phyloP scores from a whole-genome alignment of 768 basidiomycete genomes.

The Pisolithus tinctorius region DNA sequence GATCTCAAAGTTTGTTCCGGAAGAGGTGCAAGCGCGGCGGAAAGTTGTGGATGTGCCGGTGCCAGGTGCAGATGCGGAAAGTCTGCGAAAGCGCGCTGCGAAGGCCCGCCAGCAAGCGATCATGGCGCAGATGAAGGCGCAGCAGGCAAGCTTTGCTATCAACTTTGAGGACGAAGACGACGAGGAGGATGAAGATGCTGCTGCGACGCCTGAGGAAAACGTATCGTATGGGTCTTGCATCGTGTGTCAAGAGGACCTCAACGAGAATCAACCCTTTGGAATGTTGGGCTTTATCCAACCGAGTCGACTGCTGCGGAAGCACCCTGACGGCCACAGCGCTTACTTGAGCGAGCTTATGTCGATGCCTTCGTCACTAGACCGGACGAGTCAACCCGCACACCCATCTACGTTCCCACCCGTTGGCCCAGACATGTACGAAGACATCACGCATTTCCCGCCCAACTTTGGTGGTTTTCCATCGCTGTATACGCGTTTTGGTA shows the following conservation, averaged over 20 bases:
- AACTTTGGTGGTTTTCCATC: conserved; percentile 73
- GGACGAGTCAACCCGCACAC: conserved; percentile 20
- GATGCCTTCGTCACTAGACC: conserved; percentile 62
- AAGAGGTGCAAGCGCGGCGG: conserved; percentile 48
- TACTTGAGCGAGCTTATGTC: conserved; percentile 71
- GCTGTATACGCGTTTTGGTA: conserved; percentile 72
- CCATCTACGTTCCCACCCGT: conserved; percentile 31
- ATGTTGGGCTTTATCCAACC: conserved; percentile 83
- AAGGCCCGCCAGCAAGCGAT: conserved; percentile 90
- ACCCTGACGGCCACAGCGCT: conserved; percentile 54
- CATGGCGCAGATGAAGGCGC: conserved; percentile 92
- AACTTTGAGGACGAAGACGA: conserved; percentile 77
- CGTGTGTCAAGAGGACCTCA: conserved; percentile 94
- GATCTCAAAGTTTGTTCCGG: conserved; percentile 49
- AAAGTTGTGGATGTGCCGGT: conserved; percentile 32
- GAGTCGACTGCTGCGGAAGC: conserved; percentile 73
- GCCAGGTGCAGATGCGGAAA: conserved; percentile 45
- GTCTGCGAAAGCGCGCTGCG: conserved; percentile 75
- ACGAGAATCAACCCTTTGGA: conserved; percentile 67
- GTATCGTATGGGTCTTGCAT: conserved; percentile 88
- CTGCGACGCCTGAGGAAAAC: conserved; percentile 37
- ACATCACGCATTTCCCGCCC: conserved; percentile 37
- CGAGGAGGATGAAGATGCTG: conserved; percentile 46
- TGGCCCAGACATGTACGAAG: conserved; percentile 17
- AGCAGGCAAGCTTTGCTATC: conserved; percentile 80